A percentile compares a stretch with the other conserved stretches of the same genome.
Conservation (phyloP, 208 protist genomes). For the Leishmania tarentolae region DNA sequence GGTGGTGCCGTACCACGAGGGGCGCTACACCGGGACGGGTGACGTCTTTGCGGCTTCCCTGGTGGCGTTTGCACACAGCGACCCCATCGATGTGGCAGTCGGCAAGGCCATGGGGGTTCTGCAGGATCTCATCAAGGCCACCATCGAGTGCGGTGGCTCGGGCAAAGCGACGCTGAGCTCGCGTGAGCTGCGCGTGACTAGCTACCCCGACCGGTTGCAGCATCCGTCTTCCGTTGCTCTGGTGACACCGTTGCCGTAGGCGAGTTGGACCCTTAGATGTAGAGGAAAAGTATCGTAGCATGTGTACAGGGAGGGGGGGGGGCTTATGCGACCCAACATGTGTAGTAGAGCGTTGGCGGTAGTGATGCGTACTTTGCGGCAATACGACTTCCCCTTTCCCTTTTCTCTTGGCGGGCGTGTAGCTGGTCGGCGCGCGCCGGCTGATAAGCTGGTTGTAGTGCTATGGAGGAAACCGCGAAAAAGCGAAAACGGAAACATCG, state of each 20-base stretch:
- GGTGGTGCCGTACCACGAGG: constrained; percentile 67
- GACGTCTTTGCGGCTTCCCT: constrained; percentile 84
- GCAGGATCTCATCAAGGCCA: constrained; percentile 82
- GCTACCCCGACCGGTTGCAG: constrained; percentile 50
- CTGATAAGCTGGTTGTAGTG: not conserved
- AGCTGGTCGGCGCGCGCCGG: not conserved
- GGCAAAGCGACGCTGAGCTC: constrained; percentile 53
- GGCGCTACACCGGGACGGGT: constrained; percentile 87
- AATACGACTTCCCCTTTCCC: not conserved
- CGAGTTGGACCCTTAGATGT: not conserved
- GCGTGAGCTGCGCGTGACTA: constrained; percentile 78
- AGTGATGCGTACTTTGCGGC: not conserved
- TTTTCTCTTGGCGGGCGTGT: not conserved
- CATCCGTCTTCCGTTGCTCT: constrained; percentile 43
- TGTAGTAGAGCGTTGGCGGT: not conserved
- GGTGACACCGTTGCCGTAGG: constrained; percentile 38
- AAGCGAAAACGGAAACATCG: not conserved
- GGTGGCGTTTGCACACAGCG: constrained; percentile 61
- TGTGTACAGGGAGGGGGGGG: not conserved
- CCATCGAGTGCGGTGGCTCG: constrained; percentile 47
- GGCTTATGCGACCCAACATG: not conserved
- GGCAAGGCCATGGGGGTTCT: constrained; percentile 84
- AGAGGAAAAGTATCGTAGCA: not conserved
- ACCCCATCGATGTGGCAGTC: constrained; percentile 60
- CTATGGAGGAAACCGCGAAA: not conserved